Evolutionary conservation across 225 moss, liverwort and hornwort genomes (phyloP).

Genomic region (Thuidium tamariscinum): DNA sequence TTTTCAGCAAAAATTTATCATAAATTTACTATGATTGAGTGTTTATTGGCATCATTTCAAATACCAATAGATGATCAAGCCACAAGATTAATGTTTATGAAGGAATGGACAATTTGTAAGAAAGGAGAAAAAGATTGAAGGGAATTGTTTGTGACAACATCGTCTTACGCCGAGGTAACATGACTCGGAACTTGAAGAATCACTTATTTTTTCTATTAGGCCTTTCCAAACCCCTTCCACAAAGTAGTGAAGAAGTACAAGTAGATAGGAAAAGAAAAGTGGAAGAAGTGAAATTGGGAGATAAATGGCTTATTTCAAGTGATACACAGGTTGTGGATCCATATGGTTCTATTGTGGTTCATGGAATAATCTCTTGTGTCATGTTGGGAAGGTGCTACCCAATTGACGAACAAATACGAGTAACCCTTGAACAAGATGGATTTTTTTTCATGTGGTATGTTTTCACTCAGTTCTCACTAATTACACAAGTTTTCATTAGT

Average conservation of each 20-base stretch:
- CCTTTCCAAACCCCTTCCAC: background rate
- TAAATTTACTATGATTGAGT: background rate
- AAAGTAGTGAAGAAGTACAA: background rate
- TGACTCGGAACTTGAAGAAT: background rate
- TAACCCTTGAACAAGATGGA: background rate
- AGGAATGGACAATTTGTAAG: background rate
- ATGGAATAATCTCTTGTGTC: background rate
- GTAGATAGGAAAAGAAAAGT: background rate
- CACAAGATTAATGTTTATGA: background rate
- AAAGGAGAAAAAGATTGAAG: background rate
- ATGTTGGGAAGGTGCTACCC: background rate
- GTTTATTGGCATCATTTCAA: background rate
- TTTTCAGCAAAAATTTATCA: too few species aligned
- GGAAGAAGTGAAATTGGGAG: background rate
- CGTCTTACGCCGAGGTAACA: too few species aligned
- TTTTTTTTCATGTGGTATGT: background rate
- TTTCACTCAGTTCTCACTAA: background rate
- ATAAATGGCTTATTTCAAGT: background rate
- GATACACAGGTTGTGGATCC: background rate
- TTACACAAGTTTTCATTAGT: too few species aligned
- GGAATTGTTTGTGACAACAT: background rate
- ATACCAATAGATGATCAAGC: background rate
- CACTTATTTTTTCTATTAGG: background rate
- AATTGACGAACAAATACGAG: background rate
- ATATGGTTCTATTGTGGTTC: background rate